Base-by-base conservation (phyloP, 2,329 filamentous ascomycete genomes). In the Aspergillus sp. region DNA sequence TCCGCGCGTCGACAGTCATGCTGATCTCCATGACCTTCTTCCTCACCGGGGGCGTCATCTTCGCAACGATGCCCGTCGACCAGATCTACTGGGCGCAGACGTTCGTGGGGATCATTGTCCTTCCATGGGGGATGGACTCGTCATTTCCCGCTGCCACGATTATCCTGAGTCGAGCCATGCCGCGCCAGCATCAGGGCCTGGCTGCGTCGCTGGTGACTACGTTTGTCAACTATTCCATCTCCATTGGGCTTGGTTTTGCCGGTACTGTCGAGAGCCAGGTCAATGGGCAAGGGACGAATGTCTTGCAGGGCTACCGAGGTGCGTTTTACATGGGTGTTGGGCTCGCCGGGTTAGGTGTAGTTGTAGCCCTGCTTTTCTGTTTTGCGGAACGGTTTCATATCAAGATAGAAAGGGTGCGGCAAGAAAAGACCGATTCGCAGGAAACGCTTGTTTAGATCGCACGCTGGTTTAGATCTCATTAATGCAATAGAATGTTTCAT, bases 81-180 rank as follows among this genome's bases (percentile, higher is more conserved):
- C 31, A 35, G 19, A 52, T n/a, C 9, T 52, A 52, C 39, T 52
- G 49, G 49, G 31, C 23, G 4, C 31, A 52, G n/a, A 45, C 45
- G 31, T 39, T 40, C n/a, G 4, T 59, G 7, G 56, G 43, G 2
- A 52, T 51, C 23, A 33, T 65, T 11, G 49, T 65, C 21, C 40
- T 57, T n/a, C 50, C 59, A 12, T 48, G n/a, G 33, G 55, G 49
- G 14, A 60, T 60, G 62, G 62, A 63, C 33, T 46, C 45, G 43
- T 60, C 57, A 1, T 64, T 63, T 7, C 61, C 62, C 7, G 55
- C 62, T 4, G 61, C 49, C n/a, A 63, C 59, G 15, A 50, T 63
- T 12, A 60, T 63, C 8, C 52, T 64, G 35, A 46, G 41, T 6
- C 45, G 58, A 9, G 46, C 52, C 9, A 47, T 64, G 39, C 46